Evolutionary conservation across 257 asterid species (phyloP), one percentile per base, ranked within the genome.

Genomic region (Apocynum venetum): DNA sequence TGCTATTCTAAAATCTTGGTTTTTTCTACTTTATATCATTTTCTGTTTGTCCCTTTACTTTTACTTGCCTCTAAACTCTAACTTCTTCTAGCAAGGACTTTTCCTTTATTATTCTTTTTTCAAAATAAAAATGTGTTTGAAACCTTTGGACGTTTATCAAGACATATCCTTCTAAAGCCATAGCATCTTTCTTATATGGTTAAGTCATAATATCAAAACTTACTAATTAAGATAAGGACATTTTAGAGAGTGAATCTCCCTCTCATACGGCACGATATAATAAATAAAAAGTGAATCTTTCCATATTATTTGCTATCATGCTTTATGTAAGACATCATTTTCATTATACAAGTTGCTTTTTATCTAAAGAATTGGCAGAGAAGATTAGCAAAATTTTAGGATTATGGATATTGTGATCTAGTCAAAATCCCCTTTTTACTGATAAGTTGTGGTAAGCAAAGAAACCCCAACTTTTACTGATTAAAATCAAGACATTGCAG

Each of bases 21-120:
- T 73, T 19, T 43, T 53, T 41, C 36, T 73, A 46, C 85, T 81
- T 80, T 80, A 61, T 78, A 80, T 82, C 86, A 75, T 78, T 82
- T 82, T 85, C 86, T 72, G 15, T 75, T 74, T 73, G 75, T 60
- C 57, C 79, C 78, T 84, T 40, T 48, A 46, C 51, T 82, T n/a
- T 53, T 46, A 64, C 25, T 14, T 53, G 6, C 70, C 43, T 71
- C 71, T 48, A 57, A 25, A 14, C 35, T 43, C n/a, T 14, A 14
- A 4, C 72, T 19, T 17, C 73, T 67, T 67, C 72, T 41, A 17
- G 69, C 72, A 40, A 25, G 14, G 11, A 3, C 53, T 43, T 43
- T 20, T 41, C 35, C 71, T 66, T 66, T 6, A n/a, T 15, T 19
- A 12, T 36, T 66, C 14, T 14, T 38, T 65, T 38, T 38, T 6